Base-by-base conservation (phyloP, 495 filamentous ascomycete species). In the Apiosordaria backusii region DNA sequence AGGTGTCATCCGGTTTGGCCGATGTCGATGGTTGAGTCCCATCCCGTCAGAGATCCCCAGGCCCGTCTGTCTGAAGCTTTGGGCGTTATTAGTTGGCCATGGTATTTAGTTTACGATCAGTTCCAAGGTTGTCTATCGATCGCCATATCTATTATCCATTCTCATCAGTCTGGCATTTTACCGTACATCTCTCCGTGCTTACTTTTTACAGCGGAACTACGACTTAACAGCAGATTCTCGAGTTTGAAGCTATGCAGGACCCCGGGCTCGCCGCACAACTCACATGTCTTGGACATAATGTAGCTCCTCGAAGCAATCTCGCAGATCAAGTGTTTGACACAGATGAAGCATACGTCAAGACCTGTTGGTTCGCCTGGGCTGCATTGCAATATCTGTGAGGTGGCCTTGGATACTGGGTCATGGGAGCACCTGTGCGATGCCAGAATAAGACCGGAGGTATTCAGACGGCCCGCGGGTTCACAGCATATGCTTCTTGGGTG, bases 291-390 rank as follows among this genome's bases (percentile, higher is more conserved):
- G n/a, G n/a, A 35, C 3, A 35, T 10, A 35, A 35, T 10, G 29
- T 10, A 35, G 10, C 29, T 45, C 16, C 35, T 21, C 0, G 5
- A 24, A 24, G 23, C 23, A 57, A 57, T 57, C 53, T 57, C 23
- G 53, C 53, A 57, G 53, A 57, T 24, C 23, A 9, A 57, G 23
- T 57, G 53, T 57, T 57, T 57, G 53, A 57, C 19, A 57, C 53
- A 57, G 53, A 57, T 57, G 53, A 24, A 21, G 13, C 18, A 54
- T 3, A 54, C 21, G 52, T 18, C 18, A 54, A 13, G 52, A n/a
- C 21, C 16, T 18, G 16, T 54, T 54, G 52, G 21, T 22, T 54
- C 52, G 52, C 21, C 21, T 18, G 52, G 4, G 21, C 15, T 18
- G 52, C 15, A 54, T 4, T 3, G 21, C 52, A 54, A 54, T 22